Conservation (phyloP, 306 rosid species). For the Begonia fuchsioides region DNA sequence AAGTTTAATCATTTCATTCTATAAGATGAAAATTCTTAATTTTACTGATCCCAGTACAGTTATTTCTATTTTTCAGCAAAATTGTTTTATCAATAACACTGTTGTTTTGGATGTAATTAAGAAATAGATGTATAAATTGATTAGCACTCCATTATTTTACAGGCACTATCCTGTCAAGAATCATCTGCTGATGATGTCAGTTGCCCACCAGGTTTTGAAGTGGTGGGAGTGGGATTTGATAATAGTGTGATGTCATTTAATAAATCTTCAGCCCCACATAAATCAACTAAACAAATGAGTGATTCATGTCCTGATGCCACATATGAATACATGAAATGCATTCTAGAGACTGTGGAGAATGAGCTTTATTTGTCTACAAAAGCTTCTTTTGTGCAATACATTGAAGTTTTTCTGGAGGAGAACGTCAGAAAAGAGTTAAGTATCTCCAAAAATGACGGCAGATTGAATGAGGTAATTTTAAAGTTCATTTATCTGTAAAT, state of each 20-base stretch:
- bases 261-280: conserved; percentile 14
- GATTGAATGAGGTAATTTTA: conserved; percentile 33
- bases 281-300: conserved; percentile 17
- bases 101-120: background rate
- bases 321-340: conserved; percentile 26
- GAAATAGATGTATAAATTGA: background rate
- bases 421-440: conserved; percentile 32
- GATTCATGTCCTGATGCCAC: conserved; percentile 12
- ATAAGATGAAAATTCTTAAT: too few species aligned
- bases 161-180: conserved; percentile 28
- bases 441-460: conserved; percentile 15
- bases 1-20: too few species aligned
- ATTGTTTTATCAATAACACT: background rate
- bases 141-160: conserved; percentile 20
- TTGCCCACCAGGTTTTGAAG: conserved; percentile 28
- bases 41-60: too few species aligned
- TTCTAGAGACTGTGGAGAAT: conserved; percentile 42
- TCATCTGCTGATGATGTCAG: conserved; percentile 21
- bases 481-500: background rate
- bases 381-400: conserved; percentile 31
- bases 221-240: conserved; percentile 15
- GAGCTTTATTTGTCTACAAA: conserved; percentile 58
- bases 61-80: too few species aligned
- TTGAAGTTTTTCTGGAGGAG: conserved; percentile 29
- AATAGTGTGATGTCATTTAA: conserved; percentile 16